These are phyloP conservation scores for Cylindricascospora bacillispora DNA, from an alignment of 1,139 yeast genomes.

Conservation along the genomic window DNA sequence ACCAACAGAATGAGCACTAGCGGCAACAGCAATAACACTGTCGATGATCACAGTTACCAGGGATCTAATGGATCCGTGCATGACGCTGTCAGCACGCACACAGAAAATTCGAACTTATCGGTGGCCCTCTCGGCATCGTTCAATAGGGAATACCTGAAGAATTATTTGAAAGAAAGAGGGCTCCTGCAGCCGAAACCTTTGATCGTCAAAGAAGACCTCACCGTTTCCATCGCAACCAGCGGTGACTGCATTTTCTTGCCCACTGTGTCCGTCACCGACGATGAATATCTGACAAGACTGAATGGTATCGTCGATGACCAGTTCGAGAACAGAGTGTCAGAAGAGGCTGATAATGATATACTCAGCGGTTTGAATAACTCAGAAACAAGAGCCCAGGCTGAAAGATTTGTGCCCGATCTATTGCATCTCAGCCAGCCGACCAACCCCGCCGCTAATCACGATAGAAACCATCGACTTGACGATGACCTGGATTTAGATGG, in stretches of 20 bases:
- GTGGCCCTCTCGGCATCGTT: no score
- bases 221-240: conserved; percentile 19
- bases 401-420: no score
- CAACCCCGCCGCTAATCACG: background rate
- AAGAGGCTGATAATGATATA: conserved; percentile 6
- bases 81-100: no score
- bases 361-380: no score
- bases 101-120: no score
- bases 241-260: conserved; percentile 24
- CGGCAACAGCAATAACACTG: no score
- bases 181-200: conserved; percentile 14
- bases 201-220: conserved; percentile 8
- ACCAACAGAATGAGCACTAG: no score
- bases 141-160: conserved; percentile 10
- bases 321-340: no score
- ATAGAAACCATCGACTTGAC: background rate
- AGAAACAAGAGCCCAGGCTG: no score
- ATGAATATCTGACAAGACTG: conserved; percentile 21
- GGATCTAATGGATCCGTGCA: no score
- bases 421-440: no score
- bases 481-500: background rate
- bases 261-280: conserved; percentile 21
- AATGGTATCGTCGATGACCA: conserved; percentile 14
- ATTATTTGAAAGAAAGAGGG: conserved; percentile 20
- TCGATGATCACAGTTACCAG: no score